Conservation (phyloP, 345 rosid genomes). For the Hibiscus syriacus region DNA sequence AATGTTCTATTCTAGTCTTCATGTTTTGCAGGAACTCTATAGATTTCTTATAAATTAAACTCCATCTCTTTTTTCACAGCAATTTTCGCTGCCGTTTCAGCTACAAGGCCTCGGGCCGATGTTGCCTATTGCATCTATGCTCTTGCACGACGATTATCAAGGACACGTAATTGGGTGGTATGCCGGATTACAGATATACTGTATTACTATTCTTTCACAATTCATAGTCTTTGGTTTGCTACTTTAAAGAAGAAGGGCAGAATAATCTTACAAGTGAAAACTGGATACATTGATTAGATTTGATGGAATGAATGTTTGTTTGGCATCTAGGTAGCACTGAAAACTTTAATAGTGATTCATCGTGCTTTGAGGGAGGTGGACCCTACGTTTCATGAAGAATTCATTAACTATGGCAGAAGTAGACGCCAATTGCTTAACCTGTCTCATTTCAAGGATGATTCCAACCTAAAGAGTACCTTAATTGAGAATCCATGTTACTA, state of each 20-base stretch:
- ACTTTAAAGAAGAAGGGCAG: too few relatives aligned
- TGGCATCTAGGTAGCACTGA: slow-evolving; percentile 71
- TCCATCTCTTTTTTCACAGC: slow-evolving; percentile 43
- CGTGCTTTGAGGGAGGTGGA: slow-evolving; percentile 99
- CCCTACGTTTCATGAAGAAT: slow-evolving; percentile 91
- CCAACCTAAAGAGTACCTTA: slow-evolving; percentile 77
- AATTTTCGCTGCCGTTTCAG: slow-evolving; percentile 80
- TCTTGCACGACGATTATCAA: slow-evolving; percentile 74
- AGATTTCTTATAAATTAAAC: too few relatives aligned
- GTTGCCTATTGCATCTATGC: slow-evolving; percentile 97
- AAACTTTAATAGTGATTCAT: slow-evolving; percentile 85
- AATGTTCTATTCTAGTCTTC: not conserved
- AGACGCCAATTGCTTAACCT: slow-evolving; percentile 89
- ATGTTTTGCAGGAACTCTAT: too few relatives aligned
- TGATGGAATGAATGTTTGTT: not conserved
- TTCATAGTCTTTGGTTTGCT: too few relatives aligned
- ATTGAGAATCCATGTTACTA: not conserved
- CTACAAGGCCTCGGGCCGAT: slow-evolving; percentile 97
- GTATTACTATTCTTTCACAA: not conserved
- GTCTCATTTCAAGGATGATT: slow-evolving; percentile 97
- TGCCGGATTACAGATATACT: not conserved
- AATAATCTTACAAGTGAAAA: too few relatives aligned
- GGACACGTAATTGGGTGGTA: slow-evolving; percentile 98
- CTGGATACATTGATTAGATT: too few relatives aligned
- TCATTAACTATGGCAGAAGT: slow-evolving; percentile 88